These are phyloP conservation scores for Globisporangium mamillatum DNA, from an alignment of 352 stramenopile species.

Conservation along the genomic window DNA sequence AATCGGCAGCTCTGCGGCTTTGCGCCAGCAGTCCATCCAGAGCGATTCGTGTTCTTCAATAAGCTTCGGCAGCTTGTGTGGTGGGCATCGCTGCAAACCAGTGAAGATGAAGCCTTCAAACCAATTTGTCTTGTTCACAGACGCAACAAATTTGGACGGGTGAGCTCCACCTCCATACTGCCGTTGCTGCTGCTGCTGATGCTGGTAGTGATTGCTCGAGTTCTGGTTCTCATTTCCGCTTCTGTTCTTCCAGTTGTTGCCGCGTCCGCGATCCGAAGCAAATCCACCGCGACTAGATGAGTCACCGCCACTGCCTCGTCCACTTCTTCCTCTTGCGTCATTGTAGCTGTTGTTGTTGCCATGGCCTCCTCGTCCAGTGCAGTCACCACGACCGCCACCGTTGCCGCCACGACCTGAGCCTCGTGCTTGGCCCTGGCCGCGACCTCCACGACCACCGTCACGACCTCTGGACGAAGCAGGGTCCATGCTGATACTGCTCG, in stretches of 20 bases:
- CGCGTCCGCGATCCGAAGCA: not conserved
- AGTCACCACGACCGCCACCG: not conserved
- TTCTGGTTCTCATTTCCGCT: not conserved
- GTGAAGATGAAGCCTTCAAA: conserved; percentile 42
- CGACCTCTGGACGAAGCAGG: not conserved
- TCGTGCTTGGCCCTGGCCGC: not conserved
- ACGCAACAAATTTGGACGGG: not conserved
- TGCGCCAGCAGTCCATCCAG: conserved; percentile 54
- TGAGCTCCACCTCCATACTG: not conserved
- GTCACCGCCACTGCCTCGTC: not conserved
- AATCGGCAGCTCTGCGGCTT: conserved; percentile 27
- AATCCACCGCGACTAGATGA: not conserved
- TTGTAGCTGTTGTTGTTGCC: not conserved
- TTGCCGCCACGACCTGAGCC: not conserved
- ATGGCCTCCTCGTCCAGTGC: not conserved
- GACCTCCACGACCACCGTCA: not conserved
- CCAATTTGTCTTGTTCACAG: conserved; percentile 6
- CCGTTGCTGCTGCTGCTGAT: not conserved
- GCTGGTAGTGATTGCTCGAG: conserved; percentile 4
- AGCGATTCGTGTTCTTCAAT: conserved; percentile 30
- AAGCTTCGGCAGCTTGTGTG: conserved; percentile 34
- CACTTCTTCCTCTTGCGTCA: not conserved
- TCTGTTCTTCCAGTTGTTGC: conserved; percentile 5
- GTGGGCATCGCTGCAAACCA: conserved; percentile 37
- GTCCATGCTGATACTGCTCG: conserved; percentile 1